Conservation (phyloP, 352 stramenopile genomes). For the Phytophthora niederhauseri region DNA sequence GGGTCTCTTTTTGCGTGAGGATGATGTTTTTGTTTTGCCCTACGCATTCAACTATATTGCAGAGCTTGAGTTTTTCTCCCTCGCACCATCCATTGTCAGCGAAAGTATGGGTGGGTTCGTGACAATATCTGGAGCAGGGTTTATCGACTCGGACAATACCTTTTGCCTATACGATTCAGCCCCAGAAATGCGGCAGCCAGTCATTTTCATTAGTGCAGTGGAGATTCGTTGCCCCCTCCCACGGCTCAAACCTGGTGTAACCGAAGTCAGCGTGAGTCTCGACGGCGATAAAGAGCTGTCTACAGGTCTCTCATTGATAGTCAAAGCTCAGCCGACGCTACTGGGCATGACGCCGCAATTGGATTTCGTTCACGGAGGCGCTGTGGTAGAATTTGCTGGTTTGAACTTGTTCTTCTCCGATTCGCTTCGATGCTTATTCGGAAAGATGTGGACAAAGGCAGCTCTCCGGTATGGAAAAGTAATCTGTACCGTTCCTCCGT, state of each 20-base stretch:
- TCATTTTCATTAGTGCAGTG: conserved; percentile 25
- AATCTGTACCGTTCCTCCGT: conserved; percentile 30
- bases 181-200: not conserved
- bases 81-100: conserved; percentile 32
- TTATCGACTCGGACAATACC: conserved; percentile 24
- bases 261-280: conserved; percentile 37
- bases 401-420: conserved; percentile 36
- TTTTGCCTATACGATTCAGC: conserved; percentile 39
- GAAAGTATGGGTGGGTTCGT: conserved; percentile 34
- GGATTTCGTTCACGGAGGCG: conserved; percentile 40
- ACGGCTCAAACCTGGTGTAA: conserved; percentile 27
- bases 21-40: conserved; percentile 29
- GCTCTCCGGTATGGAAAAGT: conserved; percentile 32
- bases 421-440: conserved; percentile 48
- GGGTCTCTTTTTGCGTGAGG: conserved; percentile 33
- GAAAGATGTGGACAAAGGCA: conserved; percentile 22
- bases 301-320: conserved; percentile 25
- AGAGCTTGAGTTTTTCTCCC: conserved; percentile 23
- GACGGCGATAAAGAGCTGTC: conserved; percentile 28
- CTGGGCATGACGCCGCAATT: conserved; percentile 36
- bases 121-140: conserved; percentile 39
- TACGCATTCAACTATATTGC: conserved; percentile 43
- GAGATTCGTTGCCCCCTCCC: conserved; percentile 39
- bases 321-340: conserved; percentile 32
- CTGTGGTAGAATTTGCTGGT: conserved; percentile 38